These are phyloP conservation scores for Crithidia fasciculata DNA, from an alignment of 208 protist genomes.

Conservation along the genomic window DNA sequence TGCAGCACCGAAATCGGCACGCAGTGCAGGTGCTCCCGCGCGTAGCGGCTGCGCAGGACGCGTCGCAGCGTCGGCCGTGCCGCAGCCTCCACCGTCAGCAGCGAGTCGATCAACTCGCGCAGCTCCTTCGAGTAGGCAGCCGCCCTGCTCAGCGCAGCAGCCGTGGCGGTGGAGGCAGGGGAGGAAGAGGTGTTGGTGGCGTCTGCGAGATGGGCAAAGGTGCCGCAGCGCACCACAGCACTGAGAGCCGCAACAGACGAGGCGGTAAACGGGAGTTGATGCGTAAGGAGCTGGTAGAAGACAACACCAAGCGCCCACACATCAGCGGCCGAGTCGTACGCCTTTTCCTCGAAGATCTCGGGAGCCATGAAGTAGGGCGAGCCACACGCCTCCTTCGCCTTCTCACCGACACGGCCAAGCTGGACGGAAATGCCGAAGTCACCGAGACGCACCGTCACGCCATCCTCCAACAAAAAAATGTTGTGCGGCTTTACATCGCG, in stretches of 20 bases:
- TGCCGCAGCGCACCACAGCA: constrained; percentile 17
- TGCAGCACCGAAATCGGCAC: constrained; percentile 47
- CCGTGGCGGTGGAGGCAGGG: neutral
- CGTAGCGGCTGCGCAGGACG: constrained; percentile 59
- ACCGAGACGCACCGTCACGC: constrained; percentile 68
- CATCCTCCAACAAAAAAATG: constrained; percentile 75
- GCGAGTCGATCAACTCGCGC: constrained; percentile 62
- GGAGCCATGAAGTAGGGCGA: constrained; percentile 93
- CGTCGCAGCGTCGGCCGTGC: constrained; percentile 67
- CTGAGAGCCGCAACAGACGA: constrained; percentile 11
- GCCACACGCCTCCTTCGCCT: constrained; percentile 76
- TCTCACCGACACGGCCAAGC: constrained; percentile 45
- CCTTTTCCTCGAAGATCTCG: constrained; percentile 88
- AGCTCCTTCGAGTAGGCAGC: constrained; percentile 53
- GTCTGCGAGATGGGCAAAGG: constrained; percentile 27
- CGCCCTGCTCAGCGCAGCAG: neutral
- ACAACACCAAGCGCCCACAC: constrained; percentile 96
- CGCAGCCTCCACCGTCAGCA: constrained; percentile 57
- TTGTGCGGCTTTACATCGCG: constrained; percentile 92
- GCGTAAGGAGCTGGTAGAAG: constrained; percentile 92
- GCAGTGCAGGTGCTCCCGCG: constrained; percentile 45
- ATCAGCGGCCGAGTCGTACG: constrained; percentile 94
- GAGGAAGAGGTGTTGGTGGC: neutral
- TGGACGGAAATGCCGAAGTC: constrained; percentile 87
- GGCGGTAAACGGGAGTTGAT: constrained; percentile 61